Base-by-base conservation (phyloP, 1,139 yeast genomes). In the Yamadazyma trypodendri region DNA sequence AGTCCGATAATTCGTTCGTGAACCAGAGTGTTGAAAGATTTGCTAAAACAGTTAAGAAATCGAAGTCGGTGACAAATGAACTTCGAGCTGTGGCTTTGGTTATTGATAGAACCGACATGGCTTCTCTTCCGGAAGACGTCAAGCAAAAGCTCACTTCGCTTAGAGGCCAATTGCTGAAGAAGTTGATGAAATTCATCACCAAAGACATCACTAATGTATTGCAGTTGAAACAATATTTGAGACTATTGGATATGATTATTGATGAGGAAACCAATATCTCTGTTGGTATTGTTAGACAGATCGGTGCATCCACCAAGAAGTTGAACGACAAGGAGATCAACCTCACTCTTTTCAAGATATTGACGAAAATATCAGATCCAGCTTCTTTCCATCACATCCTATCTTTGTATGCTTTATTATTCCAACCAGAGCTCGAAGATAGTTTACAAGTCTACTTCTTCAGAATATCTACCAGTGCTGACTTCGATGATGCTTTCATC, bases 1-100 rank as follows among this genome's bases (percentile, higher is more conserved):
- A 54, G 25, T 54, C 54, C 17, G 42, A 56, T 22, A 34, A 34
- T 17, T n/a, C 16, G 8, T 40, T 36, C 25, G 16, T 28, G 33
- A 22, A 11, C 10, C 13, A 24, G 6, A 16, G 58, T 0, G 32
- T 63, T 4, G 32, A 45, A 2, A 21, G 27, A 4, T 41, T 55
- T 21, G 20, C 28, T 10, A 44, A 41, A 20, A 25, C 31, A 13
- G 23, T 46, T 17, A 34, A 29, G 23, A 25, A 32, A 13, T 11
- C 18, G 4, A 34, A 46, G 2, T 20, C 28, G 4, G 41, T 54
- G 16, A 22, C 33, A 7, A 42, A 40, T 12, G 34, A 31, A 6
- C 4, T 38, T 12, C 24, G 24, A 5, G 42, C 39, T 7, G 24
- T 22, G 9, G 38, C 38, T 1, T 39, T 42, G 28, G 31, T 37